These are phyloP conservation scores for Lentinula guzmanii DNA, from an alignment of 768 basidiomycete genomes.

Conservation along the genomic window DNA sequence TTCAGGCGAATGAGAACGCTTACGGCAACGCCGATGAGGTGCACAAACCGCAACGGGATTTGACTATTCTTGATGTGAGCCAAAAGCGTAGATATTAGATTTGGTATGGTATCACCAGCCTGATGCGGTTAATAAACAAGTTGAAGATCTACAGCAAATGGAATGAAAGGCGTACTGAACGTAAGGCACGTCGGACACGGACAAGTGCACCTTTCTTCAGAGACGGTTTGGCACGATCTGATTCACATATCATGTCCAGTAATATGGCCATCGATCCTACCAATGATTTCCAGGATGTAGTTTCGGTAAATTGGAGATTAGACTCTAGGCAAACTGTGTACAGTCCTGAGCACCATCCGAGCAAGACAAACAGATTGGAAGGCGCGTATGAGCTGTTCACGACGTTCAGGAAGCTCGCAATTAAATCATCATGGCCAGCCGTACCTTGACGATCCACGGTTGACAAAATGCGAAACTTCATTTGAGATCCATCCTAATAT, in stretches of 20 bases:
- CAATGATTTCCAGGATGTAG: conserved; percentile 47
- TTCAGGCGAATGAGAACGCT: conserved; percentile 70
- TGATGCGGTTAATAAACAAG: conserved; percentile 16
- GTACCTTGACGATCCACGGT: conserved; percentile 50
- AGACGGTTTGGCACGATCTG: conserved; percentile 47
- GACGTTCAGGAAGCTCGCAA: conserved; percentile 1
- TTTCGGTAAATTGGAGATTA: conserved; percentile 37
- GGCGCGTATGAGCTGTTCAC: conserved; percentile 45
- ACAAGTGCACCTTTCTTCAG: conserved; percentile 58
- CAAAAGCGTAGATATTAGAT: conserved; percentile 50
- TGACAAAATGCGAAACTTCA: conserved; percentile 57
- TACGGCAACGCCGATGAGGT: conserved; percentile 63
- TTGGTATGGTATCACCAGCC: conserved; percentile 37
- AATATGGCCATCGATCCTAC: conserved; percentile 52
- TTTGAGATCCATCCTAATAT: conserved; percentile 71
- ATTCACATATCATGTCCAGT: conserved; percentile 54
- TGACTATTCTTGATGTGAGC: conserved; percentile 42
- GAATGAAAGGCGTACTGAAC: conserved; percentile 42
- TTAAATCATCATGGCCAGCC: conserved; percentile 16
- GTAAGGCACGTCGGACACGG: conserved; percentile 58
- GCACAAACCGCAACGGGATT: conserved; percentile 28
- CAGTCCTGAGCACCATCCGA: conserved; percentile 65
- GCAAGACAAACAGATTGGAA: conserved; percentile 58
- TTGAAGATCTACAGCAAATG: conserved; percentile 30
- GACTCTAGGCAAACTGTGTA: conserved; percentile 45